These are phyloP conservation scores for Dactylonectria macrodidyma DNA, from an alignment of 2,329 filamentous ascomycete species.

Conservation along the genomic window DNA sequence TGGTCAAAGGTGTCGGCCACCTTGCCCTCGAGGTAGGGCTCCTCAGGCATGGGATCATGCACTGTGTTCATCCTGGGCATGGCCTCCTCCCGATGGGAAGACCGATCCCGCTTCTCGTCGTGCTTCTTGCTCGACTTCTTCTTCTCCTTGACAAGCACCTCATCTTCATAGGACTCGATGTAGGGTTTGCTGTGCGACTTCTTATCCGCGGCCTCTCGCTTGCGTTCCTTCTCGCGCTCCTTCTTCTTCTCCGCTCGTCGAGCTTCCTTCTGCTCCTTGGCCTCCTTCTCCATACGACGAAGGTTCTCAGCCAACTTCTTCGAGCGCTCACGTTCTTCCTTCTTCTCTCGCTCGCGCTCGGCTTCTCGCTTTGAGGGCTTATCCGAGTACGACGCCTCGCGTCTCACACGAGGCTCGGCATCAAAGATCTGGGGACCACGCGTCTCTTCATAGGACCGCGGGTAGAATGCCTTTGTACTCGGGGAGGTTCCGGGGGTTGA, in stretches of 20 bases:
- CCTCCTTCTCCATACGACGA: constrained; percentile 46
- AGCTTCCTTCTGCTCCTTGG: constrained; percentile 53
- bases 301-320: constrained; percentile 36
- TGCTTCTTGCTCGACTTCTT: constrained; percentile 59
- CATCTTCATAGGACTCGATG: constrained; percentile 54
- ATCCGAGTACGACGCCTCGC: constrained; percentile 64
- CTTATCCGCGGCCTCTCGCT: constrained; percentile 56
- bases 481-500: constrained; percentile 51
- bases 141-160: constrained; percentile 50
- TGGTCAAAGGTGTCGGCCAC: constrained; percentile 37
- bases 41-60: constrained; percentile 42
- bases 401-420: constrained; percentile 57
- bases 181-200: constrained; percentile 53
- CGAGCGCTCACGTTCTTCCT: constrained; percentile 52
- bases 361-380: constrained; percentile 61
- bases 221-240: constrained; percentile 56
- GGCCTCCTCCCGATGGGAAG: constrained; percentile 52
- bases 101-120: constrained; percentile 55
- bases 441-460: constrained; percentile 63
- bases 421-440: constrained; percentile 60
- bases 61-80: constrained; percentile 38
- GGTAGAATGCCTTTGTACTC: constrained; percentile 49
- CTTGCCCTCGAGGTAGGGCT: constrained; percentile 17
- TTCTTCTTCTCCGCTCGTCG: constrained; percentile 57
- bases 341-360: constrained; percentile 46